Evolutionary conservation across 192 early-diverging fungal species (phyloP).

Genomic region (Paraglomus brasilianum): DNA sequence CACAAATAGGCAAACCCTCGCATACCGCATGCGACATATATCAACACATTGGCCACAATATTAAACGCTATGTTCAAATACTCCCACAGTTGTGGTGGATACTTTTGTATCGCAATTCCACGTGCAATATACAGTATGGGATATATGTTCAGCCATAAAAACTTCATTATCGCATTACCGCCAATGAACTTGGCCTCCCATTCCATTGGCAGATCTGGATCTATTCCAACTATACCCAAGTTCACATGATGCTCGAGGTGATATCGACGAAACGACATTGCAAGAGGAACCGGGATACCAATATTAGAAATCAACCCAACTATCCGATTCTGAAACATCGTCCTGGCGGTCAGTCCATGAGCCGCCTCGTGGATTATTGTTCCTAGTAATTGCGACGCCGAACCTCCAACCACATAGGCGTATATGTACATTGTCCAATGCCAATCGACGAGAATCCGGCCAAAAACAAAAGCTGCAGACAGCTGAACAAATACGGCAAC

Average conservation of each 20-base stretch:
- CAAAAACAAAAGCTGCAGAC: conserved; percentile 77
- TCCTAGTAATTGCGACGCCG: conserved; percentile 73
- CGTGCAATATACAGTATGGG: conserved; percentile 83
- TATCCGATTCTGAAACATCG: conserved; percentile 72
- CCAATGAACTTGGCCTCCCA: conserved; percentile 78
- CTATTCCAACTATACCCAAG: conserved; percentile 88
- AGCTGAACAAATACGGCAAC: conserved; percentile 66
- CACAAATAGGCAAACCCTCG: conserved; percentile 65
- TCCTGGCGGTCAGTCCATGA: conserved; percentile 76
- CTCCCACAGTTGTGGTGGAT: conserved; percentile 67
- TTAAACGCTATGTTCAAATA: conserved; percentile 72
- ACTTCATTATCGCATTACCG: conserved; percentile 62
- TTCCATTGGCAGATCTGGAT: conserved; percentile 87
- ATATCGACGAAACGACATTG: conserved; percentile 75
- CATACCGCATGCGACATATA: conserved; percentile 55
- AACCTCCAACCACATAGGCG: conserved; percentile 82
- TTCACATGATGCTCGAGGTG: conserved; percentile 95
- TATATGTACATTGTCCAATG: conserved; percentile 61
- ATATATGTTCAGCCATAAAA: conserved; percentile 80
- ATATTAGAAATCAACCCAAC: conserved; percentile 83
- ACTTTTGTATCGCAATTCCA: conserved; percentile 67
- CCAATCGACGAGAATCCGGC: conserved; percentile 57
- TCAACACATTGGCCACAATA: conserved; percentile 49
- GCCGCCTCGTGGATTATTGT: conserved; percentile 92
- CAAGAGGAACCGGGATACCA: conserved; percentile 73